phyloP scores from a whole-genome alignment of 2,329 filamentous ascomycete species.

The Arthrobotrys iridis region DNA sequence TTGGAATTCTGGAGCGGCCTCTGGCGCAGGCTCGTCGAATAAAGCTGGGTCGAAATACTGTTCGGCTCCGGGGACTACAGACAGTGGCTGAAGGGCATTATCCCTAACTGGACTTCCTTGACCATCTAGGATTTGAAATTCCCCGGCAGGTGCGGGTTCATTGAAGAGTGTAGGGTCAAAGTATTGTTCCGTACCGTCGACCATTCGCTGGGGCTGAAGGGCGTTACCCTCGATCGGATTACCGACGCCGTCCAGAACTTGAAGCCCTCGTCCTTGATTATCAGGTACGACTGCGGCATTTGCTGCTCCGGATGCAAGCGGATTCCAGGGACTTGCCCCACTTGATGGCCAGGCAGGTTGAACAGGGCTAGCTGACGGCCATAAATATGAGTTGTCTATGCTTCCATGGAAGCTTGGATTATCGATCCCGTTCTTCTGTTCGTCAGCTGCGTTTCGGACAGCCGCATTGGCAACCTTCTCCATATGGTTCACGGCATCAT shows the following conservation, averaged over 20 bases:
- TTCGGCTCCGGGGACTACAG: neutral
- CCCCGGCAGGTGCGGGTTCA: too few relatives aligned
- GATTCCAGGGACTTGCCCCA: neutral
- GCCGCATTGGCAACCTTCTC: constrained; percentile 13
- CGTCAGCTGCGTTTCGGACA: constrained; percentile 20
- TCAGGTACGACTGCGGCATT: neutral
- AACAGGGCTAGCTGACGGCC: constrained; percentile 8
- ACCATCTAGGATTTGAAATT: neutral
- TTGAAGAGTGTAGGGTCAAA: too few relatives aligned
- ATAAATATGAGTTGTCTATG: constrained; percentile 12
- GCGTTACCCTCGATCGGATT: neutral
- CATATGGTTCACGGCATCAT: constrained; percentile 19
- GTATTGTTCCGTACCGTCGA: constrained; percentile 1
- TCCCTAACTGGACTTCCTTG: neutral
- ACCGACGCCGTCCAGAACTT: neutral
- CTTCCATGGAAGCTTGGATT: constrained; percentile 13
- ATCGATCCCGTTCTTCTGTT: constrained; percentile 13
- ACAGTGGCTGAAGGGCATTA: neutral
- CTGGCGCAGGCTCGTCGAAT: neutral
- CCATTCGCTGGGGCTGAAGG: neutral
- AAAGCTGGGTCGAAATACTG: neutral
- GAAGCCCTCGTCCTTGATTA: neutral
- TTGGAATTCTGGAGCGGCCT: neutral
- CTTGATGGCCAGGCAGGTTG: constrained; percentile 16
- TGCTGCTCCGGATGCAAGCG: neutral